Evolutionary conservation across 2,329 filamentous ascomycete genomes (phyloP).

Genomic region (Ophiocordyceps camponoti-floridani): DNA sequence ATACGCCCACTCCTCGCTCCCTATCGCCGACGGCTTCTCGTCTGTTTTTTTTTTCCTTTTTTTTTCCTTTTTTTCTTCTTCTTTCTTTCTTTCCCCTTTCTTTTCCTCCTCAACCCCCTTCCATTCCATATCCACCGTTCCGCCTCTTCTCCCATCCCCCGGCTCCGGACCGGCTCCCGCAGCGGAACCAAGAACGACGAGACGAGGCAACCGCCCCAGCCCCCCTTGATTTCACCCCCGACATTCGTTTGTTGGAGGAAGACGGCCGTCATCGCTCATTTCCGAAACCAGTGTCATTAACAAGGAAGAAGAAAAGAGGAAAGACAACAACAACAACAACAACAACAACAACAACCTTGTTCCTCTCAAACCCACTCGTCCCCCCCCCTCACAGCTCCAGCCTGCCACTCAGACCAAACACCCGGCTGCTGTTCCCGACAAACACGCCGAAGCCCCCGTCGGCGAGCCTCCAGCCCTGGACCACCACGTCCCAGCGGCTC

Average conservation of each 20-base stretch:
- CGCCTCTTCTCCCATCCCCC: too few species aligned
- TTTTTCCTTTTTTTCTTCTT: neutral
- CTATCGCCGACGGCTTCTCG: neutral
- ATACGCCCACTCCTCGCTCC: neutral
- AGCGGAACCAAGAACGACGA: too few species aligned
- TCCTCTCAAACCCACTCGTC: neutral
- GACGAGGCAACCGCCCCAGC: too few species aligned
- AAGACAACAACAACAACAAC: neutral
- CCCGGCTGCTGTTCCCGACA: conserved; percentile 28
- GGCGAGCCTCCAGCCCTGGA: conserved; percentile 41
- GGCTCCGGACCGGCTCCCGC: too few species aligned
- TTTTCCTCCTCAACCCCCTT: neutral
- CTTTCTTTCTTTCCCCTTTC: neutral
- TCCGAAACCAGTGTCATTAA: neutral
- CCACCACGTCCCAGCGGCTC: conserved; percentile 44
- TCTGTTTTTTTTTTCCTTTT: neutral
- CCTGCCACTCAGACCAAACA: conserved; percentile 21
- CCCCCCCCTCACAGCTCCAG: conserved; percentile 6
- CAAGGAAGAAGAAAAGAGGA: neutral
- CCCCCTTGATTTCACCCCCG: too few species aligned
- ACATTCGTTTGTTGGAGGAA: too few species aligned
- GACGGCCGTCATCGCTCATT: too few species aligned
- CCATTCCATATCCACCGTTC: too few species aligned
- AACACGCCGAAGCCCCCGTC: conserved; percentile 24
- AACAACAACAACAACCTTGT: too few species aligned